Evolutionary conservation across 768 basidiomycete species (phyloP).

Genomic region (Pleurotus ostreatus): DNA sequence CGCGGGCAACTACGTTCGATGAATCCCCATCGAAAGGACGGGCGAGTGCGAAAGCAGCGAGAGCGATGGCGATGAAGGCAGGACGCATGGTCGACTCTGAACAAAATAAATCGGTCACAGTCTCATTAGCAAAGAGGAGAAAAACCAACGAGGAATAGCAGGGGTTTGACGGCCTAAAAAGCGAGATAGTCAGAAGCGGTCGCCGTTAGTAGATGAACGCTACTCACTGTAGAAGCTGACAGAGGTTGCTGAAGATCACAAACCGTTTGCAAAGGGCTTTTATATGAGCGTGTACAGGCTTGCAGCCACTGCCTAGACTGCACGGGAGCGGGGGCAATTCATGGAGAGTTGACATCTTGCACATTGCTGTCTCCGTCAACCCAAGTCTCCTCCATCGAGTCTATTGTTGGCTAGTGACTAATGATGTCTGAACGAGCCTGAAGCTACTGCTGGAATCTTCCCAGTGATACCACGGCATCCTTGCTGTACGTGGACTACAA

Average conservation of each 20-base stretch:
- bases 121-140: neutral
- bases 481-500: too few species aligned
- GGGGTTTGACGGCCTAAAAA: neutral
- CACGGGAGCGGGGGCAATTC: too few species aligned
- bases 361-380: too few species aligned
- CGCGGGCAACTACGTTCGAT: too few species aligned
- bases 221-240: neutral
- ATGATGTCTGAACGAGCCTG: too few species aligned
- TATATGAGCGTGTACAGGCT: neutral
- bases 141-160: neutral
- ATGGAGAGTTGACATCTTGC: too few species aligned
- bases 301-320: too few species aligned
- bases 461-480: too few species aligned
- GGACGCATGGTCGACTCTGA: neutral
- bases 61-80: slow-evolving; percentile 1
- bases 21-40: neutral
- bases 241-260: neutral
- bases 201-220: neutral
- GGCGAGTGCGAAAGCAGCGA: slow-evolving; percentile 2
- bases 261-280: neutral
- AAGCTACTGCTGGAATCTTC: too few species aligned
- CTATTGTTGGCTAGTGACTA: too few species aligned
- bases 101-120: neutral
- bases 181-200: neutral
- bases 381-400: too few species aligned